Percentiles rank a stretch among this genome's conserved stretches.
These are phyloP conservation scores for Parmelia sp. DNA, from an alignment of 495 filamentous ascomycete genomes.

Conservation along the genomic window DNA sequence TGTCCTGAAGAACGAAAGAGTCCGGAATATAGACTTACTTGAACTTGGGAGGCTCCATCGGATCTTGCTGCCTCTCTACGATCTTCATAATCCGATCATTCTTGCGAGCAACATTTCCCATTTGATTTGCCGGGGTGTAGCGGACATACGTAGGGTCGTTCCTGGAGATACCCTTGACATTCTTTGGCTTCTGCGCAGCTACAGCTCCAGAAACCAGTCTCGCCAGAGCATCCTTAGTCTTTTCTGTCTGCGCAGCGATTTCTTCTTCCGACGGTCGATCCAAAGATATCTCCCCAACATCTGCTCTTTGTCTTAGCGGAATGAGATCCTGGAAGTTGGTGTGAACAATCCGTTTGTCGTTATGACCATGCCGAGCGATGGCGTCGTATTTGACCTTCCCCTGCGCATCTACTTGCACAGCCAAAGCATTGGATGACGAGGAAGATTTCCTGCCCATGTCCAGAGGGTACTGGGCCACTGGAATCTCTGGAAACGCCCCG, in stretches of 20 bases:
- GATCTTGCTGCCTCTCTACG: slow-evolving; percentile 87
- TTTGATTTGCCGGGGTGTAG: slow-evolving; percentile 94
- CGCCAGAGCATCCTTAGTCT: slow-evolving; percentile 78
- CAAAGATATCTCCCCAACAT: slow-evolving; percentile 88
- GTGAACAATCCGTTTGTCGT: slow-evolving; percentile 77
- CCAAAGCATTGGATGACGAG: slow-evolving; percentile 75
- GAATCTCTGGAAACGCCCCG: slow-evolving; percentile 91
- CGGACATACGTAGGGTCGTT: slow-evolving; percentile 89
- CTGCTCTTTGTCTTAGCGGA: slow-evolving; percentile 84
- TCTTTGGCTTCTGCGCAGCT: slow-evolving; percentile 92
- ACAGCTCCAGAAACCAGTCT: slow-evolving; percentile 78
- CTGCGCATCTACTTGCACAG: slow-evolving; percentile 81
- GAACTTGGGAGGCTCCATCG: slow-evolving; percentile 97
- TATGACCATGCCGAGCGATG: slow-evolving; percentile 86
- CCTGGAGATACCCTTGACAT: slow-evolving; percentile 66
- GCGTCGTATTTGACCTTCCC: slow-evolving; percentile 96
- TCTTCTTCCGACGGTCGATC: slow-evolving; percentile 81
- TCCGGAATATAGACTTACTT: slow-evolving; percentile 39
- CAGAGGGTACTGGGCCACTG: slow-evolving; percentile 89
- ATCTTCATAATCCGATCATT: slow-evolving; percentile 99
- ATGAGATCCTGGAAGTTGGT: slow-evolving; percentile 96
- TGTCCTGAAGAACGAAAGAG: neutral
- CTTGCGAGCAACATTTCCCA: slow-evolving; percentile 83
- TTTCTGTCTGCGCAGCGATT: slow-evolving; percentile 72
- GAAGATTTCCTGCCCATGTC: slow-evolving; percentile 83